Percentiles rank a stretch among this genome's conserved stretches.
These are phyloP conservation scores for Mortierella polycephala DNA, from an alignment of 371 early-diverging fungal genomes.

Conservation along the genomic window DNA sequence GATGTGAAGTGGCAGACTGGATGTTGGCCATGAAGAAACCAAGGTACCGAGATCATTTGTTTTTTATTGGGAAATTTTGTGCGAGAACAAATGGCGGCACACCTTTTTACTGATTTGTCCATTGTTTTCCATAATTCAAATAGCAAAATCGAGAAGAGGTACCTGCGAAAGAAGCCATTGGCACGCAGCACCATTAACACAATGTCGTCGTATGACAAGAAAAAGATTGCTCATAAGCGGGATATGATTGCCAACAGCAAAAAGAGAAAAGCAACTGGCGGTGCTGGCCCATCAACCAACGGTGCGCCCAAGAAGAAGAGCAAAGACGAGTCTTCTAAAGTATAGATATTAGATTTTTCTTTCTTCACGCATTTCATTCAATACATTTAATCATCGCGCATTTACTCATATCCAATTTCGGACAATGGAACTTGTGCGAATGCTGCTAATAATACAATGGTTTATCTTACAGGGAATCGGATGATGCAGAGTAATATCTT, in stretches of 20 bases:
- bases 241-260: conserved; percentile 56
- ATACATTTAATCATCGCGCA: conserved; percentile 2
- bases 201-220: conserved; percentile 69
- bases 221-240: conserved; percentile 66
- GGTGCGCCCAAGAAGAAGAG: conserved; percentile 29
- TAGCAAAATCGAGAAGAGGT: conserved; percentile 69
- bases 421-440: neutral
- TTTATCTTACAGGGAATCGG: neutral
- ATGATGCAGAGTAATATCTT: conserved; percentile 4
- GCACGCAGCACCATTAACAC: conserved; percentile 77
- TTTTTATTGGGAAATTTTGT: neutral
- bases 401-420: neutral
- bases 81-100: neutral
- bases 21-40: conserved; percentile 90
- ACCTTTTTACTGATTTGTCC: neutral
- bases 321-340: conserved; percentile 14
- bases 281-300: conserved; percentile 1
- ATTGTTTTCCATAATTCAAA: neutral
- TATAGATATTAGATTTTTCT: conserved; percentile 1
- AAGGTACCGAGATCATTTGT: conserved; percentile 51
- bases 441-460: no score
- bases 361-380: neutral
- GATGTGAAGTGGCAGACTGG: conserved; percentile 97
- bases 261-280: conserved; percentile 35
- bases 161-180: conserved; percentile 71